Evolutionary conservation across 1,139 yeast genomes (phyloP).

Genomic region (Insectozyma bohioensis): DNA sequence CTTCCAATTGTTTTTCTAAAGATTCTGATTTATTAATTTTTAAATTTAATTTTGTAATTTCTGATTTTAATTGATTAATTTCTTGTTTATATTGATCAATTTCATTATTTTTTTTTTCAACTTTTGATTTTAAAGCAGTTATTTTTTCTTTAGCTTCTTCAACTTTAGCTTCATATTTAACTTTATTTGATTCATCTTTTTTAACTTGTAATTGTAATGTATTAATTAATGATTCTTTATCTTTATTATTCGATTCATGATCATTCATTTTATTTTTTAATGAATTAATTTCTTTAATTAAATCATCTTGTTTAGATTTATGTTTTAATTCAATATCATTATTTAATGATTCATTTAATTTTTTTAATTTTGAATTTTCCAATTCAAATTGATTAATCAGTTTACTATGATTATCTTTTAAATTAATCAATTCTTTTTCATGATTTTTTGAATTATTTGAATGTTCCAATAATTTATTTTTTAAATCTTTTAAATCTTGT

Average conservation of each 20-base stretch:
- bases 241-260: no score
- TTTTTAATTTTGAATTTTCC: constrained; percentile 15
- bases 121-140: constrained; percentile 11
- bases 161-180: constrained; percentile 14
- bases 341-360: no score
- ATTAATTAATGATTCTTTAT: no score
- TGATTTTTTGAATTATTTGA: constrained; percentile 14
- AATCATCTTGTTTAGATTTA: no score
- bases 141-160: constrained; percentile 15
- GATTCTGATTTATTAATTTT: neutral
- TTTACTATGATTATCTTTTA: constrained; percentile 24
- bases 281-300: constrained; percentile 9
- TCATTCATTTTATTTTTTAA: no score
- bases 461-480: no score
- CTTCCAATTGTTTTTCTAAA: no score
- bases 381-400: constrained; percentile 11
- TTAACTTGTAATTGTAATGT: constrained; percentile 18
- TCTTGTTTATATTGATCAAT: constrained; percentile 12
- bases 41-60: constrained; percentile 9
- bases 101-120: constrained; percentile 13
- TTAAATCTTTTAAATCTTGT: constrained; percentile 8
- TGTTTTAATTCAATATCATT: no score
- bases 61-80: constrained; percentile 14
- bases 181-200: constrained; percentile 12
- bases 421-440: constrained; percentile 13